phyloP scores from a whole-genome alignment of 495 filamentous ascomycete species.

The Trichocladium uniseriatum region DNA sequence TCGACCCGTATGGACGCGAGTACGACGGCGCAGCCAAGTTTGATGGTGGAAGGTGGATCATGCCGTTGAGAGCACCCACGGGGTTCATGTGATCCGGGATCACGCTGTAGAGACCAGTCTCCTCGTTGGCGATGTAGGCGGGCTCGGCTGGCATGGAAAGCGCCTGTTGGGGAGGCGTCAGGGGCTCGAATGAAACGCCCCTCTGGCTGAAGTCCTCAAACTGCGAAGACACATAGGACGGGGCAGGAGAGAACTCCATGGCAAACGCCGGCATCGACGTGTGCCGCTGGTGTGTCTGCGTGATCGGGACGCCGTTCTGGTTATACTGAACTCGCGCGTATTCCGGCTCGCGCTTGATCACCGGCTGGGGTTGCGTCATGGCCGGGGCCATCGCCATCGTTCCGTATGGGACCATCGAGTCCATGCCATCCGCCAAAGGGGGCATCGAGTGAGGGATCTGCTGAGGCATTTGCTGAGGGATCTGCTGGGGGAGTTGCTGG shows the following conservation, averaged over 20 bases:
- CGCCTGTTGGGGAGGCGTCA: slow-evolving; percentile 88
- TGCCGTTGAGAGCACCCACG: slow-evolving; percentile 56
- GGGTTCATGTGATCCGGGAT: slow-evolving; percentile 68
- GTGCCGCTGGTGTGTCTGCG: slow-evolving; percentile 77
- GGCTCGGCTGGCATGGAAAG: slow-evolving; percentile 72
- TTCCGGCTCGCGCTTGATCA: slow-evolving; percentile 77
- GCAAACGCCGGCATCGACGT: slow-evolving; percentile 91
- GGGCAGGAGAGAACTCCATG: slow-evolving; percentile 94
- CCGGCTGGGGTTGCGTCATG: slow-evolving; percentile 54
- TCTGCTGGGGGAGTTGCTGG: slow-evolving; percentile 52
- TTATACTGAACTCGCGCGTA: slow-evolving; percentile 71
- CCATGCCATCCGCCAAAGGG: slow-evolving; percentile 71
- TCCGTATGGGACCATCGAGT: slow-evolving; percentile 63
- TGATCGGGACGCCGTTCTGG: slow-evolving; percentile 77
- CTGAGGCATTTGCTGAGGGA: slow-evolving; percentile 27
- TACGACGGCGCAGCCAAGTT: slow-evolving; percentile 72
- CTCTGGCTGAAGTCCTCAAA: slow-evolving; percentile 96
- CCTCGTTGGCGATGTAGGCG: slow-evolving; percentile 95
- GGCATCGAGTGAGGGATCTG: slow-evolving; percentile 65
- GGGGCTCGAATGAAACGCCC: slow-evolving; percentile 89
- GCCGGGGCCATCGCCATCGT: slow-evolving; percentile 52
- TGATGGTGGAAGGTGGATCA: slow-evolving; percentile 86
- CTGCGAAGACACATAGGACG: slow-evolving; percentile 93
- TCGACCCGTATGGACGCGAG: slow-evolving; percentile 59
- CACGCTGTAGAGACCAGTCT: slow-evolving; percentile 87